A percentile compares a stretch with the other conserved stretches of the same genome.
phyloP scores from a whole-genome alignment of 371 early-diverging fungal species.

The Mucor velutinosus region DNA sequence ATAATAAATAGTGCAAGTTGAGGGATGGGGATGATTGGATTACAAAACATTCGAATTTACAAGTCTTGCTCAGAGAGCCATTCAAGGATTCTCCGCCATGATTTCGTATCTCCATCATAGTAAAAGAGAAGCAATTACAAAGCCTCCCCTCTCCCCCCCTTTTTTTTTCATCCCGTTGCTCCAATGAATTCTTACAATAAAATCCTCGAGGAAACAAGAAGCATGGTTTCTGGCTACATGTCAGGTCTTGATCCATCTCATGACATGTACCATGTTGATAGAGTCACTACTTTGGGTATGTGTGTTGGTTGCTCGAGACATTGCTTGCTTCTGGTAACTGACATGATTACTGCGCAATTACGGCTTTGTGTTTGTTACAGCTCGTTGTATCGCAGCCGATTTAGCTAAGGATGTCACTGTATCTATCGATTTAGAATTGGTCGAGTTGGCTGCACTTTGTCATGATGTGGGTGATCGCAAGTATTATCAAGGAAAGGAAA shows the following conservation, averaged over 20 bases:
- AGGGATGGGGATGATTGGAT: neutral
- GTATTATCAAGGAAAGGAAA: slow-evolving; percentile 52
- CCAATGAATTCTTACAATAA: neutral
- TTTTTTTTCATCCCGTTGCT: neutral
- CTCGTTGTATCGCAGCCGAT: slow-evolving; percentile 32
- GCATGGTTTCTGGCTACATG: slow-evolving; percentile 71
- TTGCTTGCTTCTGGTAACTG: neutral
- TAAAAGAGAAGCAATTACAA: too few species aligned
- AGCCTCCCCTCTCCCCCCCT: neutral
- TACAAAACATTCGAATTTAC: neutral
- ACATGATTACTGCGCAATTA: neutral
- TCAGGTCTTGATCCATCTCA: slow-evolving; percentile 72
- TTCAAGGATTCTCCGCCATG: neutral
- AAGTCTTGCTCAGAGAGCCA: neutral
- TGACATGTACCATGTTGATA: slow-evolving; percentile 78
- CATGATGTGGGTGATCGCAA: slow-evolving; percentile 82
- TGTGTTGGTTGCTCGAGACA: neutral
- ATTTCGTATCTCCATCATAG: neutral
- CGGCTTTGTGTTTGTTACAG: neutral
- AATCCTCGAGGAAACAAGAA: slow-evolving; percentile 41
- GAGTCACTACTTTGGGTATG: slow-evolving; percentile 68
- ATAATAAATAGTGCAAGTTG: neutral
- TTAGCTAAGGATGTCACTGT: slow-evolving; percentile 38
- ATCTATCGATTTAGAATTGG: slow-evolving; percentile 57
- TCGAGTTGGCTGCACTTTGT: slow-evolving; percentile 73